These are phyloP conservation scores for Metrosideros polymorpha DNA, from an alignment of 441 rosid species.

Conservation along the genomic window DNA sequence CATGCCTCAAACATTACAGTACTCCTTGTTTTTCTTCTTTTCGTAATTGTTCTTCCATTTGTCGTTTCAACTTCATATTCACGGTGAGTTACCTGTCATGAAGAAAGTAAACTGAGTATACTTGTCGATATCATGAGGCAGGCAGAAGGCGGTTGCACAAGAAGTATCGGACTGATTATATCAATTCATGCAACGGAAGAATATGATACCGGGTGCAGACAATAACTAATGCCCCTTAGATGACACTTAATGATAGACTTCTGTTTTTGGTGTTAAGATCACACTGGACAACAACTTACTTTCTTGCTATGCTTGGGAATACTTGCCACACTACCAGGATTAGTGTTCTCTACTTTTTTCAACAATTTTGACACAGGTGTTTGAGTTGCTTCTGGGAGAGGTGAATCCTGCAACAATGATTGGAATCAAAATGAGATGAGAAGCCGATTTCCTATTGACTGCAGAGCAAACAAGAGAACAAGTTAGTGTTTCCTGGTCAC, in stretches of 20 bases:
- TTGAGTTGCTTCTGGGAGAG: constrained; percentile 28
- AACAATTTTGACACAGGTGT: constrained; percentile 53
- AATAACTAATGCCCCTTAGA: not conserved
- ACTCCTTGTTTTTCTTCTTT: constrained; percentile 62
- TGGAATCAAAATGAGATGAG: not conserved
- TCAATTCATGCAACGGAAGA: not conserved
- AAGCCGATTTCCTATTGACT: not conserved
- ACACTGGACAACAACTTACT: constrained; percentile 16
- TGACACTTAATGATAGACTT: not conserved
- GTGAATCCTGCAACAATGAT: constrained; percentile 35
- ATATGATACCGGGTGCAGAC: not conserved
- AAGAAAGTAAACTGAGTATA: constrained; percentile 6
- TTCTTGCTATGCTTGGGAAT: constrained; percentile 61
- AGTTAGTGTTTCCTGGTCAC: constrained; percentile 7
- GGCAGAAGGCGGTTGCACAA: not conserved
- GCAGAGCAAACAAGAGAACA: not conserved
- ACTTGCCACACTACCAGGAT: constrained; percentile 37
- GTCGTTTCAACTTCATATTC: constrained; percentile 70
- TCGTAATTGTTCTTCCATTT: constrained; percentile 58
- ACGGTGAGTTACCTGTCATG: constrained; percentile 57
- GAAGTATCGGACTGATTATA: not conserved
- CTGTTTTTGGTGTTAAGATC: not conserved
- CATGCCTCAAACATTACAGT: constrained; percentile 76
- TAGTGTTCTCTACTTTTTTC: constrained; percentile 36
- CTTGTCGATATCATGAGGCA: not conserved